Evolutionary conservation across 805 yeast species (phyloP).

Genomic region (Pichia heedii): DNA sequence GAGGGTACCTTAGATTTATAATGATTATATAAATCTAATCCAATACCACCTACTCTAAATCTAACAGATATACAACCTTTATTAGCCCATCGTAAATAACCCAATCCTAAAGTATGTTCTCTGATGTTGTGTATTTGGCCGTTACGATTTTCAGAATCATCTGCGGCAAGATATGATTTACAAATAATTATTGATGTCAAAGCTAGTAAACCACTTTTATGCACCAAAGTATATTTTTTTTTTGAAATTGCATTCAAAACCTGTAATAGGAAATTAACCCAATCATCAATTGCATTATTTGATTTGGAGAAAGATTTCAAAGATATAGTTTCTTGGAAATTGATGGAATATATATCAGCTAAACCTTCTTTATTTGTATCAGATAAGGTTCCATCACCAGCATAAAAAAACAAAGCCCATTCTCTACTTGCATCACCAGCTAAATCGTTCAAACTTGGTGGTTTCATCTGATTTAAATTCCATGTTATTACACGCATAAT

Average conservation of each 20-base stretch:
- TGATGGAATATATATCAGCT: constrained; percentile 33
- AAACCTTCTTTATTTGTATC: constrained; percentile 3
- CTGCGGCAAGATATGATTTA: constrained; percentile 9
- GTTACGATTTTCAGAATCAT: constrained; percentile 13
- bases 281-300: constrained; percentile 24
- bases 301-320: constrained; percentile 35
- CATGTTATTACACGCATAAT: constrained; percentile 28
- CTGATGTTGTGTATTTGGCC: constrained; percentile 32
- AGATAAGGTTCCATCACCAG: constrained; percentile 3
- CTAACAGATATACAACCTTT: constrained; percentile 47
- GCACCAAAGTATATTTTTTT: constrained; percentile 26
- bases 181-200: constrained; percentile 40
- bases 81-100: constrained; percentile 53
- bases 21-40: not conserved
- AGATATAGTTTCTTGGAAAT: constrained; percentile 44
- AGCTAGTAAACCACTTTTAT: constrained; percentile 43
- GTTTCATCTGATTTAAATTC: constrained; percentile 28
- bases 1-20: constrained; percentile 1
- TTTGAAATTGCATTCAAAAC: constrained; percentile 15
- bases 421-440: constrained; percentile 8
- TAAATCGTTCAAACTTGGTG: constrained; percentile 5
- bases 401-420: constrained; percentile 9
- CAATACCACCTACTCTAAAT: constrained; percentile 33
- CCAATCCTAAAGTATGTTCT: constrained; percentile 44
- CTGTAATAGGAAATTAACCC: constrained; percentile 24